A percentile compares a stretch with the other conserved stretches of the same genome.
Conservation (phyloP, 345 rosid species). For the Eucalyptus shirleyi region DNA sequence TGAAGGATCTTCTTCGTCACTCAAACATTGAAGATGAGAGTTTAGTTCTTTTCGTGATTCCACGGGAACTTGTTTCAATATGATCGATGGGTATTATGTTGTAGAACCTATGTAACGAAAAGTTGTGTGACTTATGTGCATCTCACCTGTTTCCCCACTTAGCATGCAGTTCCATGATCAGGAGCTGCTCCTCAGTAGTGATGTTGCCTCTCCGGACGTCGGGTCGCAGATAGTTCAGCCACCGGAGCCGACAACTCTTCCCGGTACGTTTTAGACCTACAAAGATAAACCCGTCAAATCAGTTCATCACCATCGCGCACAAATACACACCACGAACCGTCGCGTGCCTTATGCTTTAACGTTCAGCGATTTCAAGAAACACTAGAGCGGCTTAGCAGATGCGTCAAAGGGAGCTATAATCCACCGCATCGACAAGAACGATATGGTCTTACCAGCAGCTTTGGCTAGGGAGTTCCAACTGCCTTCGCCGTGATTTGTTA, state of each 20-base stretch:
- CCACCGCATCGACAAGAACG: background rate
- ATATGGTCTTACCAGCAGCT: conserved; percentile 57
- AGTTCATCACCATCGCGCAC: background rate
- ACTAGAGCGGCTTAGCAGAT: background rate
- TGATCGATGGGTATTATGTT: background rate
- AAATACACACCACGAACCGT: background rate
- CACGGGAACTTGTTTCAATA: background rate
- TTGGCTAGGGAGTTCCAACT: conserved; percentile 96
- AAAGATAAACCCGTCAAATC: background rate
- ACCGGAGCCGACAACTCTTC: conserved; percentile 96
- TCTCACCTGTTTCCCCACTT: conserved; percentile 94
- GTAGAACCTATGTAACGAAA: background rate
- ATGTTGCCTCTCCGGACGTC: conserved; percentile 95
- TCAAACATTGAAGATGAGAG: background rate
- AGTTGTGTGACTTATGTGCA: background rate
- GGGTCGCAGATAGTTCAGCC: conserved; percentile 95
- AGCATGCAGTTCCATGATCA: conserved; percentile 97
- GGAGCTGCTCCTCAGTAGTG: conserved; percentile 74
- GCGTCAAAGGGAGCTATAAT: background rate
- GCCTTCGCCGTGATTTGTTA: conserved; percentile 94
- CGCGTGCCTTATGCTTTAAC: background rate
- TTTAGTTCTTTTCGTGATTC: background rate
- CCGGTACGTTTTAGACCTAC: conserved; percentile 94
- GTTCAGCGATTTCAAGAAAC: background rate
- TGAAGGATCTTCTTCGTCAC: background rate